Evolutionary conservation across 192 early-diverging fungal genomes (phyloP).

Genomic region (Paraglomus occultum): DNA sequence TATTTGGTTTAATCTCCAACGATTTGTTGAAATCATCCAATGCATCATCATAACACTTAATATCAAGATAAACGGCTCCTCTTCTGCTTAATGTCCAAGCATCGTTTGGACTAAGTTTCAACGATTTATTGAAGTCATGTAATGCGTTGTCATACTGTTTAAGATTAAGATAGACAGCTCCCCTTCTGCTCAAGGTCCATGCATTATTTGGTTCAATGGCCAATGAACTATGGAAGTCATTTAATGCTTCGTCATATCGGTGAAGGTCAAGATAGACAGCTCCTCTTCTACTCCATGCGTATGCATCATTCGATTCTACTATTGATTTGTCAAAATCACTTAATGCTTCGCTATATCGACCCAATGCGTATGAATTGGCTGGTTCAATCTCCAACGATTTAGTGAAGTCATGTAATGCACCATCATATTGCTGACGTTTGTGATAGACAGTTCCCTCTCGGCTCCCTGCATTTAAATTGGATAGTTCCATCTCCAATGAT

Average conservation of each 20-base stretch:
- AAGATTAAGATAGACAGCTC: background rate
- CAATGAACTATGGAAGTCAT: background rate
- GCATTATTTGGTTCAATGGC: background rate
- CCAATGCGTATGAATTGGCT: background rate
- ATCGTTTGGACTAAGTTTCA: background rate
- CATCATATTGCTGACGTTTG: background rate
- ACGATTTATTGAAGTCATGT: background rate
- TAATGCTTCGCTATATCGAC: slow-evolving; percentile 1
- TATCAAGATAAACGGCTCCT: background rate
- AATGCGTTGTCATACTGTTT: background rate
- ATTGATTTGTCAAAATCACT: slow-evolving; percentile 1
- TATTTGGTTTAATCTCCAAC: background rate
- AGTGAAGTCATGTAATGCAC: slow-evolving; percentile 4
- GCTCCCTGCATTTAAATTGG: background rate
- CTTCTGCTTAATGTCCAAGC: background rate
- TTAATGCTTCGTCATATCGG: slow-evolving; percentile 5
- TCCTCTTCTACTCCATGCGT: background rate
- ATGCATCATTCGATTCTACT: slow-evolving; percentile 6
- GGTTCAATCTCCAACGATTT: background rate
- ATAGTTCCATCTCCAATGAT: background rate
- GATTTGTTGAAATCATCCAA: slow-evolving; percentile 18
- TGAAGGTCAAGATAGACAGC: slow-evolving; percentile 4
- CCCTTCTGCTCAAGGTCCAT: background rate
- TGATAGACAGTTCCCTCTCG: background rate
- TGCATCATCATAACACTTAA: background rate